Base-by-base conservation (phyloP, 345 rosid genomes). In the Cardamine resedifolia region DNA sequence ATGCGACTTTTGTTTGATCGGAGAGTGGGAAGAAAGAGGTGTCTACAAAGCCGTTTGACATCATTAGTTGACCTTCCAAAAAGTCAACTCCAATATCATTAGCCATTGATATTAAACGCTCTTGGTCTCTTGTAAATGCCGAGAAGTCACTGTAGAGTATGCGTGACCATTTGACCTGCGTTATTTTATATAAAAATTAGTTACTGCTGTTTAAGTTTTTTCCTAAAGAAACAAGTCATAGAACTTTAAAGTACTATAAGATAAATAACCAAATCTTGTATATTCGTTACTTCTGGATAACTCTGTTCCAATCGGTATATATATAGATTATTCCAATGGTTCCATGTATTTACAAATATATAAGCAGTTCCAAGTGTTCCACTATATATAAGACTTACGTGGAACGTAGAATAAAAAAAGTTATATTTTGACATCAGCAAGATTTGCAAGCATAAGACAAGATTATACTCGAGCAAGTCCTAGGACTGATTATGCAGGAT, bases 81-180 rank as follows among this genome's bases (percentile, higher is more conserved):
- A 78, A 90, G 72, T 88, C 85, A 51, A 85, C 70, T 44, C 79
- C 82, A 43, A 64, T 56, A 70, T 80, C 68, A 41, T 71, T 84
- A 75, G 83, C 83, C 44, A 55, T 70, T 51, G 96, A 85, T 64
- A 88, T 84, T 74, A 90, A 72, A 63, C 63, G 72, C 39, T 88
- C 96, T 74, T 90, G 90, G 58, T 90, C 96, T 74, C 65, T 74
- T 12, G 83, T 83, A 72, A 90, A 90, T 4, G 67, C 67, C 10
- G 83, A 78, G 81, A 90, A 86, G 75, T 86, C 86, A 69, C 55
- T 77, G 72, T 90, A 90, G 30, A 90, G 84, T 84, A 90, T 80
- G 59, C 93, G 78, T n/a, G 83, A 77, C 96, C 93, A 90, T 61
- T 88, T 88, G 24, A 84, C 90, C 96, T 90, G 45, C 64, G 56